Conservation (phyloP, 2,329 filamentous ascomycete species). For the Aspergillus tubingensis region DNA sequence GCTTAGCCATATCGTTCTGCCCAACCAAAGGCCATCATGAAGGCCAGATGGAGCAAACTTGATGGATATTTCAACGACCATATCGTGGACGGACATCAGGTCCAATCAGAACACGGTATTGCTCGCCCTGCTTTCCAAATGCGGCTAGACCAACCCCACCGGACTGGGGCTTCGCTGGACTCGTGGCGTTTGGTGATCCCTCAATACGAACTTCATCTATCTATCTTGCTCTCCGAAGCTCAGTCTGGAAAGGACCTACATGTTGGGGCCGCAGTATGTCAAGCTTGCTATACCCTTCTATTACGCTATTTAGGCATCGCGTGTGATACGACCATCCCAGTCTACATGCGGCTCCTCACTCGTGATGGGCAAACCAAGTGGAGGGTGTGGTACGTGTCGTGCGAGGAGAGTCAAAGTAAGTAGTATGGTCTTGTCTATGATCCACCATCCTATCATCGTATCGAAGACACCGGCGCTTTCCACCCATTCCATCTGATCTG, state of each 20-base stretch:
- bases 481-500: background rate
- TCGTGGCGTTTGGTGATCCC: background rate
- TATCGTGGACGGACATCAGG: background rate
- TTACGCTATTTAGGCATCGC: background rate
- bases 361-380: slow-evolving; percentile 5
- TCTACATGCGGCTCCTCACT: background rate
- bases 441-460: no score
- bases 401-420: background rate
- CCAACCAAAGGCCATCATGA: background rate
- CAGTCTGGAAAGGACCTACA: no score
- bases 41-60: background rate
- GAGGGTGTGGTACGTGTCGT: slow-evolving; percentile 4
- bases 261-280: background rate
- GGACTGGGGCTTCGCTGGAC: background rate
- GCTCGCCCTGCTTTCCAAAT: slow-evolving; percentile 3
- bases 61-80: background rate
- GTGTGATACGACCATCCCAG: background rate
- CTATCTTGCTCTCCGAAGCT: background rate
- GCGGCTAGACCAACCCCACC: background rate
- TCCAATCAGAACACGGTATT: background rate
- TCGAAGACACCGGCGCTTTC: no score
- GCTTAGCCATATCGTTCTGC: background rate
- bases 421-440: slow-evolving; percentile 2
- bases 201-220: background rate
- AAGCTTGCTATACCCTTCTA: background rate